Base-by-base conservation (phyloP, 768 basidiomycete species). In the Paxillus rubicundulus region DNA sequence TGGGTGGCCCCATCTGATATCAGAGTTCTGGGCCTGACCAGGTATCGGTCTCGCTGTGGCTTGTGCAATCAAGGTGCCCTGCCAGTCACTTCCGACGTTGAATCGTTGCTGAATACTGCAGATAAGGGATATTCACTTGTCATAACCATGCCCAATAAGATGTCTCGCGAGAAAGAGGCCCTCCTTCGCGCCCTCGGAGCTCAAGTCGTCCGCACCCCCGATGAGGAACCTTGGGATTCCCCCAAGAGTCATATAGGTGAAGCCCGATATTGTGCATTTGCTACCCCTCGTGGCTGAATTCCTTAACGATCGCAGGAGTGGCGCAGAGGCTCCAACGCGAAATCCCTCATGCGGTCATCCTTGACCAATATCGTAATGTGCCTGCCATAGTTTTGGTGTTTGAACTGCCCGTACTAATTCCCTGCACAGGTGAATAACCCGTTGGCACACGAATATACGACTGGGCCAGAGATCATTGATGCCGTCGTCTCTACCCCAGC, bases 141-240 rank as follows among this genome's bases (percentile, higher is more conserved):
- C 64, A 92, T 92, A 70, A 87, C 86, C 57, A 74, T 97, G 70
- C 95, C 95, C 34, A 85, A 92, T 67, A 98, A 98, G 76, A 98
- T 98, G 96, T 93, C 91, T 5, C 69, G 84, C 50, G 96, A 99
- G 73, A 99, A 99, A 70, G 93, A 94, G 72, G 91, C 91, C 1
- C 81, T 91, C 20, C 77, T 99, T 27, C 85, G 91, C 37, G 92
- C 93, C 0, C 79, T 98, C 9, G 96, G 97, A 4, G 97, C 97
- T 2, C 88, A 93, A 67, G 93, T 99, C 47, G 77, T 98, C 49
- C 89, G 97, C 45, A 98, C 97, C 4, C 96, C 96, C 4, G 92
- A 84, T 10, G 87, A 87, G 49, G 92, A 89, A 1, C 81, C 89
- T 5, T 96, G 85, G 83, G 88, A 97, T 63, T 85, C 92, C 2